Conservation (phyloP, 495 filamentous ascomycete species). For the Hypoxylon lienhwacheense region DNA sequence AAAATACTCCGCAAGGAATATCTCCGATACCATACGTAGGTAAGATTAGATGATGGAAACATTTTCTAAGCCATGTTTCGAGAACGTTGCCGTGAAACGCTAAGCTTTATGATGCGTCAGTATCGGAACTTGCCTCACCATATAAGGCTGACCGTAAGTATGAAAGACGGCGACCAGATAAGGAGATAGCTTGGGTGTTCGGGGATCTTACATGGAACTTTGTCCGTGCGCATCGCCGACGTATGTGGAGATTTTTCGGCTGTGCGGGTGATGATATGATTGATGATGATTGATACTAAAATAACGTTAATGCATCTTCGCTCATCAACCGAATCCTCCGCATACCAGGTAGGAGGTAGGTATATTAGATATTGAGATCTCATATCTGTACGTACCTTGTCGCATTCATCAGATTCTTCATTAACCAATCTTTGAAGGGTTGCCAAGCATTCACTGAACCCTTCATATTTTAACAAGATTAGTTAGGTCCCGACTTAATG, state of each 20-base stretch:
- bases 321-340: constrained; percentile 9
- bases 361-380: no score
- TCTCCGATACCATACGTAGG: background rate
- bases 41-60: constrained; percentile 6
- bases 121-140: constrained; percentile 1
- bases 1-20: no score
- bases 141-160: constrained; percentile 25
- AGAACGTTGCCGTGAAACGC: constrained; percentile 32
- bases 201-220: constrained; percentile 31
- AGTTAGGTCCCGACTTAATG: no score
- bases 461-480: no score
- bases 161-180: constrained; percentile 21
- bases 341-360: no score
- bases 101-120: constrained; percentile 1
- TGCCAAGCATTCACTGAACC: no score
- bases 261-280: constrained; percentile 19
- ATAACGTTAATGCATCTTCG: no score
- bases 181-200: constrained; percentile 12
- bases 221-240: constrained; percentile 32
- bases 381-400: no score
- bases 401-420: no score
- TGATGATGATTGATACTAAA: no score
- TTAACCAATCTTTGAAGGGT: no score
- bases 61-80: constrained; percentile 21
- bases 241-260: constrained; percentile 19